A percentile compares a stretch with the other conserved stretches of the same genome.
These are phyloP conservation scores for Raphidocelis subcapitata DNA, from an alignment of 139 green algal species.

Conservation along the genomic window DNA sequence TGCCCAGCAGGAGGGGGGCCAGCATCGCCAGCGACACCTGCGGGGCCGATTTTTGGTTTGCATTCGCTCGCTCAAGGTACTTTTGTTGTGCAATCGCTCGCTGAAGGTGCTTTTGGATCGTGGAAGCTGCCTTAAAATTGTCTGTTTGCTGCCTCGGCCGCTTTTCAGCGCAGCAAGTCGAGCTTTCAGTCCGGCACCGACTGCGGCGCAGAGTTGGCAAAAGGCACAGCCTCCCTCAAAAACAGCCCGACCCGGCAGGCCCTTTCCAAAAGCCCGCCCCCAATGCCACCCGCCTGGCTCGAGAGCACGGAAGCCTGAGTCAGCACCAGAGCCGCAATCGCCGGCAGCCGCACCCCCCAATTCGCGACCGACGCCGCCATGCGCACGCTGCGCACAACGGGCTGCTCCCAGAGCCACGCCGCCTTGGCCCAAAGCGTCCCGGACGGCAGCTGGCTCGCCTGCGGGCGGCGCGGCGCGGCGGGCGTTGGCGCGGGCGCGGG, in stretches of 20 bases:
- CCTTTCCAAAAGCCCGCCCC: no score
- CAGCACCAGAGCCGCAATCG: slow-evolving; percentile 49
- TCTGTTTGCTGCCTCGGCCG: no score
- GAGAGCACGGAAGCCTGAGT: slow-evolving; percentile 13
- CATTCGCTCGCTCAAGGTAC: no score
- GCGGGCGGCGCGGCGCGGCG: background rate
- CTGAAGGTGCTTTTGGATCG: no score
- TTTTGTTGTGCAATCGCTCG: no score
- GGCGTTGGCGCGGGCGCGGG: background rate
- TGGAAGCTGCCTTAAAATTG: no score
- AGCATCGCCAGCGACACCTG: slow-evolving; percentile 80
- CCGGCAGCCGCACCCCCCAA: slow-evolving; percentile 57
- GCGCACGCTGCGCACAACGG: slow-evolving; percentile 56
- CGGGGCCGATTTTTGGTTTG: no score
- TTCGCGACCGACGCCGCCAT: slow-evolving; percentile 72
- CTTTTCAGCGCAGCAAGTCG: no score
- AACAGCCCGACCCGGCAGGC: no score
- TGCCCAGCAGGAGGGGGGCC: slow-evolving; percentile 77
- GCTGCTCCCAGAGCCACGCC: slow-evolving; percentile 67
- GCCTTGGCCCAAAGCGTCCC: slow-evolving; percentile 50
- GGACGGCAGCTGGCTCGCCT: slow-evolving; percentile 5
- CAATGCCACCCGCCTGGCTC: background rate
- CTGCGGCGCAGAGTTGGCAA: no score
- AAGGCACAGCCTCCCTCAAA: no score
- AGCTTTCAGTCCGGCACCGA: no score